A percentile compares a stretch with the other conserved stretches of the same genome.
Evolutionary conservation across 169 alveolate species (phyloP).

Genomic region (Eimeria falciformis): DNA sequence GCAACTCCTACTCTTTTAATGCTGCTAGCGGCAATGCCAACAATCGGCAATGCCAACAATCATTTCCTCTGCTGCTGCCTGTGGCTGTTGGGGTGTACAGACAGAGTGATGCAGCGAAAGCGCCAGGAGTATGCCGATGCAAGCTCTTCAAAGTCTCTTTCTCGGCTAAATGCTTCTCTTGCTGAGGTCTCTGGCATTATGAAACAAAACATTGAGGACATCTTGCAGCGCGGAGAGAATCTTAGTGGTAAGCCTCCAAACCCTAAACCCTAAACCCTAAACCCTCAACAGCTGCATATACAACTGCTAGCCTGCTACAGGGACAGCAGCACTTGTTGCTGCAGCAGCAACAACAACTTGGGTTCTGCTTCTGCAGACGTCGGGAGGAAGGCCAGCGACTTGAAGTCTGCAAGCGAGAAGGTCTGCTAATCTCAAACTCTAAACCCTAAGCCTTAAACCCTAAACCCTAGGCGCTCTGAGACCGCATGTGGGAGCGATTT

Average conservation of each 20-base stretch:
- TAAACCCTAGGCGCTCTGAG: background rate
- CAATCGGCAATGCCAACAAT: background rate
- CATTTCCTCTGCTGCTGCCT: background rate
- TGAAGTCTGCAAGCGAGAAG: conserved; percentile 63
- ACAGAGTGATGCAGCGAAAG: conserved; percentile 82
- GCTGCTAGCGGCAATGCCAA: too few relatives aligned
- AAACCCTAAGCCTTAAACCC: background rate
- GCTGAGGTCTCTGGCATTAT: conserved; percentile 80
- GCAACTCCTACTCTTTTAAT: background rate
- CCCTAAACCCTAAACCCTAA: background rate
- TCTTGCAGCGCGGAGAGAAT: conserved; percentile 81
- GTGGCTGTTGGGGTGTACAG: conserved; percentile 65
- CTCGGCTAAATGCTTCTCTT: conserved; percentile 79
- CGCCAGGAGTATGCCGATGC: conserved; percentile 81
- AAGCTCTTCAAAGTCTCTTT: conserved; percentile 72
- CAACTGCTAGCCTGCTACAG: background rate
- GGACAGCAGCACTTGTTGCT: background rate
- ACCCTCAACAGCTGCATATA: background rate
- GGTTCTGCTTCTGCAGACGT: conserved; percentile 25
- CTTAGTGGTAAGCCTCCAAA: conserved; percentile 67
- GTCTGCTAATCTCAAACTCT: conserved; percentile 3
- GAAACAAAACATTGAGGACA: conserved; percentile 82
- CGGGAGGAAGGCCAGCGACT: conserved; percentile 59
- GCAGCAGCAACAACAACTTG: background rate
- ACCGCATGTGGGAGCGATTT: background rate